Conservation (phyloP, 768 basidiomycete species). For the Russula virescens region DNA sequence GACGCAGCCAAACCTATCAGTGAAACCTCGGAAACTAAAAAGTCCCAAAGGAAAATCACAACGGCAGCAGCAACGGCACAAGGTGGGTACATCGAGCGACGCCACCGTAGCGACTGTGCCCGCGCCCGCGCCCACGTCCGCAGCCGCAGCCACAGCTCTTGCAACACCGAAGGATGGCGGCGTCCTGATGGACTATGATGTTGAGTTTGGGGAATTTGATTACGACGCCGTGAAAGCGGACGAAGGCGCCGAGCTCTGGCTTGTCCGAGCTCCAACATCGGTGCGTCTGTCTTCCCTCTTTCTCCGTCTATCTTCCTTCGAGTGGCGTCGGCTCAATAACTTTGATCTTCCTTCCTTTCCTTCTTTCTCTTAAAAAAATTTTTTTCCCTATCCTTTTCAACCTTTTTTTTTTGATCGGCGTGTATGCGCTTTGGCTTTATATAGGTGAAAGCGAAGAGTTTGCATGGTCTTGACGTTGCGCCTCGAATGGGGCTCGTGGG, state of each 20-base stretch:
- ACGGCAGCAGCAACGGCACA: neutral
- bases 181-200: neutral
- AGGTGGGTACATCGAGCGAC: neutral
- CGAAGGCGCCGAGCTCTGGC: slow-evolving; percentile 24
- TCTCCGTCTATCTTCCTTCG: neutral
- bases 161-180: neutral
- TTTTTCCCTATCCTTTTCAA: no score
- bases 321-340: no score
- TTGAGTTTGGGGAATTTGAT: slow-evolving; percentile 24
- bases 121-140: neutral
- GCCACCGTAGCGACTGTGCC: neutral
- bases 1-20: neutral
- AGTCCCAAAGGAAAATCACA: neutral
- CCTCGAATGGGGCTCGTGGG: slow-evolving; percentile 15
- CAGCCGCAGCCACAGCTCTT: neutral
- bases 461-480: slow-evolving; percentile 5
- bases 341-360: no score
- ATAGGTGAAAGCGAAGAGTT: slow-evolving; percentile 16
- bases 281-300: slow-evolving; percentile 7
- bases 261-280: slow-evolving; percentile 15
- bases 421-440: neutral
- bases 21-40: neutral
- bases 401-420: neutral
- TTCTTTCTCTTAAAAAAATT: no score
- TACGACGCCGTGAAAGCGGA: slow-evolving; percentile 21